phyloP scores from a whole-genome alignment of 176 grass and related monocot species.

The Stipa capillata region DNA sequence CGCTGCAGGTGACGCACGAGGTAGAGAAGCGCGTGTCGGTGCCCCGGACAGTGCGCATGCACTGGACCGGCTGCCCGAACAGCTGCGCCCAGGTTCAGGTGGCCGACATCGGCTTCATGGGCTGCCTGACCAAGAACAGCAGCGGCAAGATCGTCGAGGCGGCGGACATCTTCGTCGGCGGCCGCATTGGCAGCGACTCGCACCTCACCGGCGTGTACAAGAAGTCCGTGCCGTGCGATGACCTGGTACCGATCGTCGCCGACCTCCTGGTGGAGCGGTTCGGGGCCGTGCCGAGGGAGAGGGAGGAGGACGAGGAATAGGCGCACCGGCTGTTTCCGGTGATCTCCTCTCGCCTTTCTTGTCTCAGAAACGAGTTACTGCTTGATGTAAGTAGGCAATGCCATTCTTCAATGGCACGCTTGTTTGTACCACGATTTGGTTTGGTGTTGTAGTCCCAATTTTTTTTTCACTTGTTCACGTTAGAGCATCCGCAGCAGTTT shows the following conservation, averaged over 20 bases:
- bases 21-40: conserved; percentile 67
- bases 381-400: conserved; percentile 28
- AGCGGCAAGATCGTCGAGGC: conserved; percentile 65
- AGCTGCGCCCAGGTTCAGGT: conserved; percentile 96
- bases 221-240: conserved; percentile 79
- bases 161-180: conserved; percentile 63
- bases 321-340: too few species aligned
- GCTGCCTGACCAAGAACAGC: conserved; percentile 58
- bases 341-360: too few species aligned
- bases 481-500: too few species aligned
- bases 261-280: conserved; percentile 75
- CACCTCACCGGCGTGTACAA: conserved; percentile 69
- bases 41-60: conserved; percentile 54
- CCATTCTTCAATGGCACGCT: neutral
- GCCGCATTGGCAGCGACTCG: conserved; percentile 82
- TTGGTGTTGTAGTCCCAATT: neutral
- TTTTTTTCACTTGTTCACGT: neutral
- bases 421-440: conserved; percentile 1
- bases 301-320: conserved; percentile 84
- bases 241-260: conserved; percentile 63
- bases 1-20: conserved; percentile 69
- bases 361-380: too few species aligned
- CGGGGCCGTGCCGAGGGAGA: conserved; percentile 48
- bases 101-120: conserved; percentile 96
- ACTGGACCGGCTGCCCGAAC: conserved; percentile 83